phyloP scores from a whole-genome alignment of 805 yeast genomes.

The Schwanniomyces polymorphus region DNA sequence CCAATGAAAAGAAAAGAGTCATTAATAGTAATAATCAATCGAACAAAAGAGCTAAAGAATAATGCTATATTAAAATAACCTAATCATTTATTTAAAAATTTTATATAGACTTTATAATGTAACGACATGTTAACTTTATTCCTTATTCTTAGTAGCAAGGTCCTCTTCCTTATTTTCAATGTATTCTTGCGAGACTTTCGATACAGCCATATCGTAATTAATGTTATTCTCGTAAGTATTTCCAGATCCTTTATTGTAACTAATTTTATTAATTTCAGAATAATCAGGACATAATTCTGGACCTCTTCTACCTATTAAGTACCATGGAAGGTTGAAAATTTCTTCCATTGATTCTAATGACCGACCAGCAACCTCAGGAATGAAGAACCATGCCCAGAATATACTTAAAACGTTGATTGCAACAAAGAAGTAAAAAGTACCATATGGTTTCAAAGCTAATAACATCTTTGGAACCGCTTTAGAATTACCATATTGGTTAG shows the following conservation, averaged over 20 bases:
- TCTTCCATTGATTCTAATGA: conserved; percentile 54
- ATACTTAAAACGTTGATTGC: conserved; percentile 43
- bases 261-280: conserved; percentile 38
- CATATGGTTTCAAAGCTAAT: conserved; percentile 43
- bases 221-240: conserved; percentile 9
- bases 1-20: conserved; percentile 17
- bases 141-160: background rate
- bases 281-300: conserved; percentile 52
- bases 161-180: conserved; percentile 7
- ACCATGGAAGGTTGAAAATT: conserved; percentile 56
- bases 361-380: conserved; percentile 53
- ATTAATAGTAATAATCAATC: conserved; percentile 8
- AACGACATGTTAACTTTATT: background rate
- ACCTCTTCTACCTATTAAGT: conserved; percentile 55
- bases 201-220: conserved; percentile 6
- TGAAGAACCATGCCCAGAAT: conserved; percentile 48
- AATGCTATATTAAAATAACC: background rate
- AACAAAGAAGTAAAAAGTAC: conserved; percentile 53
- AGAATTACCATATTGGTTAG: conserved; percentile 57
- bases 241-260: conserved; percentile 16
- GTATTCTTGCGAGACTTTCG: conserved; percentile 9
- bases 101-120: no score
- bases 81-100: background rate
- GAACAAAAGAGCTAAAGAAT: conserved; percentile 19
- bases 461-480: conserved; percentile 56